Conservation (phyloP, 192 early-diverging fungal genomes). For the Coemansia aciculifera region DNA sequence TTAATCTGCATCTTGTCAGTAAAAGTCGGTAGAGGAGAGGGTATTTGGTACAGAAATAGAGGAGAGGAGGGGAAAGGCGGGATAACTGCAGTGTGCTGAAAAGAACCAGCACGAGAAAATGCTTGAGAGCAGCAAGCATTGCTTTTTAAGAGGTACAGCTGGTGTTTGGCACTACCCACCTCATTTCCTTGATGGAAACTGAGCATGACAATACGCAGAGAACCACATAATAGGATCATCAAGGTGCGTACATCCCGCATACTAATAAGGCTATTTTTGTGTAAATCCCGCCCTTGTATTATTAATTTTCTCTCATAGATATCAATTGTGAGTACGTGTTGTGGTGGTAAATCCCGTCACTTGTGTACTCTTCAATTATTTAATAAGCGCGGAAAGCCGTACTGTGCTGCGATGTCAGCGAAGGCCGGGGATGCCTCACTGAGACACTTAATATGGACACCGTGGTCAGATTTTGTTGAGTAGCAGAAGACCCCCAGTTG, state of each 20-base stretch:
- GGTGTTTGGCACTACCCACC: neutral
- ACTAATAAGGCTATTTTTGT: neutral
- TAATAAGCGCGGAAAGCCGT: neutral
- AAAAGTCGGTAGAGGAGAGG: neutral
- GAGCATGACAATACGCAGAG: neutral
- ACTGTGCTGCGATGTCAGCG: neutral
- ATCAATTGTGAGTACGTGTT: neutral
- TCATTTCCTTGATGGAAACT: neutral
- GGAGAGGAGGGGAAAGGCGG: neutral
- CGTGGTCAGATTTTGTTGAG: no score
- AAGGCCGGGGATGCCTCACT: neutral
- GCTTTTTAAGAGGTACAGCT: neutral
- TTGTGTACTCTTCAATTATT: neutral
- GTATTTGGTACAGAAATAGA: neutral
- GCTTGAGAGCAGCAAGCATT: neutral
- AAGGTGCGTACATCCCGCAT: neutral
- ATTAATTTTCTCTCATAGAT: neutral
- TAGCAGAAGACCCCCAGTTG: no score
- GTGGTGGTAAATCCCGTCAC: neutral
- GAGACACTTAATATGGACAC: neutral
- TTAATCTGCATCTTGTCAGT: constrained; percentile 8
- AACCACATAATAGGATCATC: constrained; percentile 10
- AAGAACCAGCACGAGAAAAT: neutral
- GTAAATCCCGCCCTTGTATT: neutral
- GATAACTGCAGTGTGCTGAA: neutral